Conservation (phyloP, 1,284 basidiomycete genomes). For the Tylopilus sp. region DNA sequence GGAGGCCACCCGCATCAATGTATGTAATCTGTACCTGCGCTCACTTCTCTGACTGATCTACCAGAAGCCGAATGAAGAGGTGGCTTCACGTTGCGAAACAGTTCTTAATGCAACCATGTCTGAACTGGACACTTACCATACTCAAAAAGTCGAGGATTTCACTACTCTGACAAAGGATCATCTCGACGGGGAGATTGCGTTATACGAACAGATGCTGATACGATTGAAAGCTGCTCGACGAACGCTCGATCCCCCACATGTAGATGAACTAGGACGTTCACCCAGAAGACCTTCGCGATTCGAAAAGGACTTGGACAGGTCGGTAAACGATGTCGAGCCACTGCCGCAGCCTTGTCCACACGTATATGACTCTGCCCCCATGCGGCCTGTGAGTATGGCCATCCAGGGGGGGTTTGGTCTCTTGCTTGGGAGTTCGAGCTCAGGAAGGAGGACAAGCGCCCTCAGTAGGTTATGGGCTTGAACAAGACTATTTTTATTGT, state of each 20-base stretch:
- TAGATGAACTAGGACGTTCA: constrained; percentile 44
- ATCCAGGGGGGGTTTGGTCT: constrained; percentile 69
- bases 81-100: constrained; percentile 78
- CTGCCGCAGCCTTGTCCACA: constrained; percentile 73
- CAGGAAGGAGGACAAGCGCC: constrained; percentile 51
- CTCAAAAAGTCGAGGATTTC: constrained; percentile 73
- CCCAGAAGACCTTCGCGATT: constrained; percentile 68
- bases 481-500: constrained; percentile 2
- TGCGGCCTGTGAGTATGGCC: constrained; percentile 72
- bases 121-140: constrained; percentile 80
- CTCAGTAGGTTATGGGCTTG: constrained; percentile 63
- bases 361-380: constrained; percentile 70
- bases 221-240: constrained; percentile 56
- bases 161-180: constrained; percentile 58
- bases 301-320: constrained; percentile 65
- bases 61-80: constrained; percentile 57
- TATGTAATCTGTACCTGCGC: constrained; percentile 17
- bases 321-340: constrained; percentile 49
- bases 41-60: constrained; percentile 9
- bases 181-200: constrained; percentile 72
- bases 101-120: constrained; percentile 86
- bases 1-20: constrained; percentile 46
- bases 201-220: constrained; percentile 68
- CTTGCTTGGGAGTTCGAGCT: constrained; percentile 47
- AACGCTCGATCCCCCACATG: constrained; percentile 50